Conservation (phyloP, 352 stramenopile genomes). For the Phytophthora meadii region DNA sequence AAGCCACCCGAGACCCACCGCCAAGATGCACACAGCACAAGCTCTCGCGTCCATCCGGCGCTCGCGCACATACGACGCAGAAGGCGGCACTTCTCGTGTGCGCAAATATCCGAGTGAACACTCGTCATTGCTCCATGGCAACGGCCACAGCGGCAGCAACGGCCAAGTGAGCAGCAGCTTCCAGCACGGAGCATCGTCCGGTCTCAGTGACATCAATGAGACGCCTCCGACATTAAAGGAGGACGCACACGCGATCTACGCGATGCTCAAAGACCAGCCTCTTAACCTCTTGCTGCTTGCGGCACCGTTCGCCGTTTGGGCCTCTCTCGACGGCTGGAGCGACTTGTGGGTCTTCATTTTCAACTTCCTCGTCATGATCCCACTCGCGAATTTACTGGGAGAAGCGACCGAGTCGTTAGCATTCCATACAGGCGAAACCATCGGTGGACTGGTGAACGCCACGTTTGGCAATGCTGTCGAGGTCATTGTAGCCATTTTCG, state of each 20-base stretch:
- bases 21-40: conserved; percentile 69
- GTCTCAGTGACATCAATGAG: conserved; percentile 10
- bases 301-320: conserved; percentile 69
- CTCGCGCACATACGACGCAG: conserved; percentile 50
- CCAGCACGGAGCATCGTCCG: conserved; percentile 11
- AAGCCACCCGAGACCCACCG: background rate
- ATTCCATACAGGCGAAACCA: conserved; percentile 96
- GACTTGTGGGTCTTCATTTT: conserved; percentile 92
- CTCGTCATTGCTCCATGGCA: conserved; percentile 42
- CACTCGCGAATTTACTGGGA: conserved; percentile 95
- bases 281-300: conserved; percentile 78
- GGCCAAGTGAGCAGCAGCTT: conserved; percentile 20
- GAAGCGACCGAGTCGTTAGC: conserved; percentile 98
- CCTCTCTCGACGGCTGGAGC: conserved; percentile 65
- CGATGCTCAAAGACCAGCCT: conserved; percentile 55
- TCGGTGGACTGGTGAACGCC: conserved; percentile 97
- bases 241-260: conserved; percentile 52
- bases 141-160: conserved; percentile 28
- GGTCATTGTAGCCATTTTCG: conserved; percentile 96
- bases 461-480: conserved; percentile 98
- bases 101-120: conserved; percentile 45
- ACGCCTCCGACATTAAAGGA: conserved; percentile 30
- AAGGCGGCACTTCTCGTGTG: conserved; percentile 15
- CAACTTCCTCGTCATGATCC: conserved; percentile 98
- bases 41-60: conserved; percentile 67